Evolutionary conservation across 2,329 filamentous ascomycete species (phyloP).

Genomic region (Penicillium rolfsii): DNA sequence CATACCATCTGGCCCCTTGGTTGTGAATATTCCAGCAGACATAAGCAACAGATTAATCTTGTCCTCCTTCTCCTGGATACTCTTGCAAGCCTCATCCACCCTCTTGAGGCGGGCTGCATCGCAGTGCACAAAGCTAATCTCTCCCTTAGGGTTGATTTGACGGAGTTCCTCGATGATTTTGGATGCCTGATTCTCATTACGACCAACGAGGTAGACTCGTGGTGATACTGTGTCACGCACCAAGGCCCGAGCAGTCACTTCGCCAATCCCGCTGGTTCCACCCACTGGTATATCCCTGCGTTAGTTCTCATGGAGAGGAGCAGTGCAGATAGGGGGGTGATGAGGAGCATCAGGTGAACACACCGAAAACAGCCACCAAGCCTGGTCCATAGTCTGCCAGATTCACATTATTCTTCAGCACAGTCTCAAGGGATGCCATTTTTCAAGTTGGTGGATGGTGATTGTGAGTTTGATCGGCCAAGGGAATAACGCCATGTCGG

Average conservation of each 20-base stretch:
- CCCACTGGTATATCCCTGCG: background rate
- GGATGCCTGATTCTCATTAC: background rate
- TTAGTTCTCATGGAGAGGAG: background rate
- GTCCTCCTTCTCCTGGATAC: constrained; percentile 35
- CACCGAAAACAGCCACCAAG: background rate
- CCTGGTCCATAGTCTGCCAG: background rate
- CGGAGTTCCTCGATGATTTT: background rate
- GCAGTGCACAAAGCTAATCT: constrained; percentile 3
- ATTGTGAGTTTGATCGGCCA: background rate
- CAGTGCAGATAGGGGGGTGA: background rate
- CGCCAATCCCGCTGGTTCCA: constrained; percentile 2
- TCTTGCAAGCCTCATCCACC: background rate
- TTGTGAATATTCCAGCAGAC: constrained; percentile 39
- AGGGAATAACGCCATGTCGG: background rate
- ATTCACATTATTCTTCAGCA: background rate
- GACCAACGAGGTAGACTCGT: background rate
- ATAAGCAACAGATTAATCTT: constrained; percentile 47
- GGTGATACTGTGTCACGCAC: background rate
- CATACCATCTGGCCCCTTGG: constrained; percentile 21
- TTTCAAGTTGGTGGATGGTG: background rate
- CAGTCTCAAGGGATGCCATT: background rate
- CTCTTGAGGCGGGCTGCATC: constrained; percentile 2
- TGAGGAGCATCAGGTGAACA: background rate
- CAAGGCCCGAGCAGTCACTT: background rate
- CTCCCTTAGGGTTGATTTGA: background rate